Conservation (phyloP, 768 basidiomycete species). For the Termitomyces sp. region DNA sequence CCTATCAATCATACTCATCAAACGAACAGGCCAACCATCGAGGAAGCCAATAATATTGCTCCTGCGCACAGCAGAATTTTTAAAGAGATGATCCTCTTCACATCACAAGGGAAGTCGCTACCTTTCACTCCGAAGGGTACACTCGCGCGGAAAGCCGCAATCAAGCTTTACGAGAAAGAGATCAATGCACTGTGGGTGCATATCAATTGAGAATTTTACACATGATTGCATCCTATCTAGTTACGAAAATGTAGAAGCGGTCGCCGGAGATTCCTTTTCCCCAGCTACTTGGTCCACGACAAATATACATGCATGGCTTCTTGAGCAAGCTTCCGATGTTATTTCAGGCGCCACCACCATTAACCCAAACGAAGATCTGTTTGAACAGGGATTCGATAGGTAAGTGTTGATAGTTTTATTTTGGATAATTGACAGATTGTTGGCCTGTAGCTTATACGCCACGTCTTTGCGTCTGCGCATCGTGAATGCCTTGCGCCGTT, state of each 20-base stretch:
- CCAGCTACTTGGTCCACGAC: neutral
- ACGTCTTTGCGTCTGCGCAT: conserved; percentile 6
- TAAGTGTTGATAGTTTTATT: neutral
- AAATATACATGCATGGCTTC: neutral
- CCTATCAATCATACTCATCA: neutral
- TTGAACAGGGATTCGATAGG: conserved; percentile 9
- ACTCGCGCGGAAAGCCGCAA: conserved; percentile 31
- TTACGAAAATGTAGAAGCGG: conserved; percentile 1
- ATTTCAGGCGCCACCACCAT: neutral
- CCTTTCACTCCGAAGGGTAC: conserved; percentile 40
- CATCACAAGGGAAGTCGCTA: conserved; percentile 33
- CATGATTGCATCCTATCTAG: neutral
- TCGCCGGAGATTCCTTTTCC: neutral
- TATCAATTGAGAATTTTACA: neutral
- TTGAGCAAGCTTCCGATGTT: neutral
- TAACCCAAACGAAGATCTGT: neutral
- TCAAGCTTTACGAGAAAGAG: conserved; percentile 32
- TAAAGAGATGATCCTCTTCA: conserved; percentile 46
- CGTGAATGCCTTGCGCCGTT: neutral
- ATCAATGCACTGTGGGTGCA: conserved; percentile 30
- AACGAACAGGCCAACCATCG: conserved; percentile 26
- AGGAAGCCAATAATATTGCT: conserved; percentile 33
- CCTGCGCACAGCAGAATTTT: conserved; percentile 37
- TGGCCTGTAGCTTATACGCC: neutral
- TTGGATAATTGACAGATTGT: neutral